Evolutionary conservation across 208 protist genomes (phyloP).

Genomic region (Trichomonas vaginalis): DNA sequence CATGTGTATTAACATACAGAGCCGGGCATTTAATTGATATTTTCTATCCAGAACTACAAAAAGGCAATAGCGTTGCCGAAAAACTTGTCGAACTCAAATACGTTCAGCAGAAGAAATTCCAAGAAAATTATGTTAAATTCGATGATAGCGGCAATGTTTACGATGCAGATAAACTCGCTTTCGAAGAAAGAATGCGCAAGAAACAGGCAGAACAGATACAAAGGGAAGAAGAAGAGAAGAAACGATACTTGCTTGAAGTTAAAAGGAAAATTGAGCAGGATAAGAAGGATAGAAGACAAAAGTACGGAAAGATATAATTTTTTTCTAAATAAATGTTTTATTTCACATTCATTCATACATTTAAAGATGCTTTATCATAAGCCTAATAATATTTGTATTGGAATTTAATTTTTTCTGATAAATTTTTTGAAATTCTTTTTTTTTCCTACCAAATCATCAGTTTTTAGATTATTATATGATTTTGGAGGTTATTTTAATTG

Average conservation of each 20-base stretch:
- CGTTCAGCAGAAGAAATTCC: background rate
- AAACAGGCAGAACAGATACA: background rate
- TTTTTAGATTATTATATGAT: too few relatives aligned
- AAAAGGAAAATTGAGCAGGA: background rate
- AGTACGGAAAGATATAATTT: background rate
- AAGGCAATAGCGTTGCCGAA: background rate
- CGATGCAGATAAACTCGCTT: background rate
- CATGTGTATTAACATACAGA: background rate
- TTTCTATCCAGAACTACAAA: background rate
- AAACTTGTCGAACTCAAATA: background rate
- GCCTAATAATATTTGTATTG: too few relatives aligned
- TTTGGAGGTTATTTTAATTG: too few relatives aligned
- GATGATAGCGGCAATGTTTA: background rate
- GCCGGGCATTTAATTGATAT: background rate
- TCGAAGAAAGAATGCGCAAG: background rate
- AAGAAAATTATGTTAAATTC: background rate
- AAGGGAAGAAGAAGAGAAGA: background rate
- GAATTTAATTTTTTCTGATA: too few relatives aligned
- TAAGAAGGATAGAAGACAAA: background rate
- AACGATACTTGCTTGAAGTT: background rate
- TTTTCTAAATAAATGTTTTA: background rate
- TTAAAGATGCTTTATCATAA: too few relatives aligned
- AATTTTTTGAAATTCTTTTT: too few relatives aligned
- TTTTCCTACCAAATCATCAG: too few relatives aligned
- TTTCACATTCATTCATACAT: too few relatives aligned